phyloP scores from a whole-genome alignment of 2,329 filamentous ascomycete species.

The Trichoderma sp. region DNA sequence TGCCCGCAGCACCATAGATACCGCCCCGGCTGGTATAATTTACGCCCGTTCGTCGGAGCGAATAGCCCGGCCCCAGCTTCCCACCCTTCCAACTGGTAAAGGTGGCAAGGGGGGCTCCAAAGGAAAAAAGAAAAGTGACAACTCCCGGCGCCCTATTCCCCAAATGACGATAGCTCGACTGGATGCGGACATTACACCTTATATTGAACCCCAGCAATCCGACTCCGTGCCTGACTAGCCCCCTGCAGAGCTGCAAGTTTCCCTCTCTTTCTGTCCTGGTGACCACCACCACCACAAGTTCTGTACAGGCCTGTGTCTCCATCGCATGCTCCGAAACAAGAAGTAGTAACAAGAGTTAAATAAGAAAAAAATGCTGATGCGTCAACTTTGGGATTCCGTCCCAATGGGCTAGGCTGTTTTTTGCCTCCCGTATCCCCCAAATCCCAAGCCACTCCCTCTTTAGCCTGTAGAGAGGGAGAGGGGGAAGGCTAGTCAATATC shows the following conservation, averaged over 20 bases:
- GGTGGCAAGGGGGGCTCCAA: neutral
- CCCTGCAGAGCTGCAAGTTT: constrained; percentile 9
- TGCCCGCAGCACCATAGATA: neutral
- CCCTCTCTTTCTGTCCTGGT: constrained; percentile 5
- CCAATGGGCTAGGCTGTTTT: neutral
- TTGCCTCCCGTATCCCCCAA: neutral
- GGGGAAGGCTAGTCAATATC: neutral
- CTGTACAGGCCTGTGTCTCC: neutral
- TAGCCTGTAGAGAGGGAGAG: constrained; percentile 5
- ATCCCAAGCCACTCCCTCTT: neutral
- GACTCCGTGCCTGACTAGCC: constrained; percentile 12
- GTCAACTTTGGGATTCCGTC: neutral
- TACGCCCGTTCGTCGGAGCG: neutral
- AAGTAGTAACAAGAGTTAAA: neutral
- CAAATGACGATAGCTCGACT: constrained; percentile 12
- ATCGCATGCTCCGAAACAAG: neutral
- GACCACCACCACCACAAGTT: neutral
- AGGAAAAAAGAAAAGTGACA: constrained; percentile 6
- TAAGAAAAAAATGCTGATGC: neutral
- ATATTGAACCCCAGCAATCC: neutral
- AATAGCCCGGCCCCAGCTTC: neutral
- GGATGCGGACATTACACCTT: constrained; percentile 19
- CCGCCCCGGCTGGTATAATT: neutral
- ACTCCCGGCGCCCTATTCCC: constrained; percentile 20
- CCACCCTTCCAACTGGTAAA: neutral